Conservation (phyloP, 2,329 filamentous ascomycete species). For the Penicillium brasilianum region DNA sequence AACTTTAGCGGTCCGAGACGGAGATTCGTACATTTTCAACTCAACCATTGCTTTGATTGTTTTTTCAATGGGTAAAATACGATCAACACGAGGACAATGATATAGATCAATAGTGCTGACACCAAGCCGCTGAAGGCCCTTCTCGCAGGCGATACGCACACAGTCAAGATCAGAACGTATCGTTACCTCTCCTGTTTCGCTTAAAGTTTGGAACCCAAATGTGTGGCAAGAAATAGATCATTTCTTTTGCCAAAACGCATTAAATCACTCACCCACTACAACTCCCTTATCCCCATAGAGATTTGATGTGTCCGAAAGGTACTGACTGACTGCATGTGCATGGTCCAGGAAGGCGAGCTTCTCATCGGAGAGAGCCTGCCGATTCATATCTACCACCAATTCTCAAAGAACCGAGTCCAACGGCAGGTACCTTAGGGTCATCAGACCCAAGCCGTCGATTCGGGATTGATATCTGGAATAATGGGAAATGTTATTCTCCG, state of each 20-base stretch:
- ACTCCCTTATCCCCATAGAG: constrained; percentile 39
- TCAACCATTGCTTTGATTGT: constrained; percentile 51
- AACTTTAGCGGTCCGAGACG: background rate
- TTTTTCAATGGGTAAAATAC: constrained; percentile 51
- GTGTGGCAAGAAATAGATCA: constrained; percentile 51
- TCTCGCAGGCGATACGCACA: constrained; percentile 41
- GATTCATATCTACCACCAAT: constrained; percentile 28
- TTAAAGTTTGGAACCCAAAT: constrained; percentile 36
- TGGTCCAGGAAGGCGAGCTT: constrained; percentile 36
- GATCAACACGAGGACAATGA: constrained; percentile 53
- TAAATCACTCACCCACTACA: constrained; percentile 47
- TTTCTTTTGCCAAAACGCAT: constrained; percentile 44
- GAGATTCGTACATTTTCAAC: constrained; percentile 41
- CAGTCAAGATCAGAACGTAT: constrained; percentile 46
- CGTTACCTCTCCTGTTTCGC: constrained; percentile 5
- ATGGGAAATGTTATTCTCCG: too few relatives aligned
- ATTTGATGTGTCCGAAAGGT: constrained; percentile 43
- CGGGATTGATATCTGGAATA: constrained; percentile 17
- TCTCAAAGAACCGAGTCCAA: constrained; percentile 35
- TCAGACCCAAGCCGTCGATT: constrained; percentile 23
- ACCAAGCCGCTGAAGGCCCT: constrained; percentile 43
- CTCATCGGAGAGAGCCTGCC: constrained; percentile 19
- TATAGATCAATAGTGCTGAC: constrained; percentile 50
- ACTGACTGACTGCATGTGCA: constrained; percentile 36
- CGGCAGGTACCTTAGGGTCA: constrained; percentile 28